Evolutionary conservation across 2,329 filamentous ascomycete species (phyloP).

Genomic region (Penicillium sp.): DNA sequence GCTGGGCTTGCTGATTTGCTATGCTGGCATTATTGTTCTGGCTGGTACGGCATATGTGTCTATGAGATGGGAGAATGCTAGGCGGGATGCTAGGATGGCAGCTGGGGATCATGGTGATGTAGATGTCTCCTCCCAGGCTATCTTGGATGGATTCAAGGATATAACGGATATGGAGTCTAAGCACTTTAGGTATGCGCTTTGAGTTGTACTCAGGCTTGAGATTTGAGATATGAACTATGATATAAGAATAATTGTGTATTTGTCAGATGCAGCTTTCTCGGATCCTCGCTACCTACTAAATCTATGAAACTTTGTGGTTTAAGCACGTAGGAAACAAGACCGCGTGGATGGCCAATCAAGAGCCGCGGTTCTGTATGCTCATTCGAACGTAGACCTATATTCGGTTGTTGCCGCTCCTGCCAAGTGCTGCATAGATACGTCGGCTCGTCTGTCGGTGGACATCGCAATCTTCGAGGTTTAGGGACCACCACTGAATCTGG

Average conservation of each 20-base stretch:
- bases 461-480: too few species aligned
- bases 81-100: slow-evolving; percentile 16
- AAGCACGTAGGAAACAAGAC: too few species aligned
- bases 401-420: too few species aligned
- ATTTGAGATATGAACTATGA: neutral
- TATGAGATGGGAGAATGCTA: slow-evolving; percentile 28
- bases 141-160: slow-evolving; percentile 37
- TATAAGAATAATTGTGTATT: too few species aligned
- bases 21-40: slow-evolving; percentile 43
- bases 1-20: slow-evolving; percentile 44
- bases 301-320: too few species aligned
- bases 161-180: slow-evolving; percentile 38
- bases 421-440: too few species aligned
- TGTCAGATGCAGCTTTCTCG: neutral
- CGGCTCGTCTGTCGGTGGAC: too few species aligned
- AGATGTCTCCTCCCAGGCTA: slow-evolving; percentile 19
- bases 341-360: too few species aligned
- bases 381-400: too few species aligned
- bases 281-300: neutral
- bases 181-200: slow-evolving; percentile 38
- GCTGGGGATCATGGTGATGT: slow-evolving; percentile 5
- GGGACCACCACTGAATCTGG: too few species aligned
- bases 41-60: slow-evolving; percentile 23
- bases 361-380: too few species aligned
- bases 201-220: neutral